Conservation (phyloP, 208 protist genomes). For the Leishmania major region DNA sequence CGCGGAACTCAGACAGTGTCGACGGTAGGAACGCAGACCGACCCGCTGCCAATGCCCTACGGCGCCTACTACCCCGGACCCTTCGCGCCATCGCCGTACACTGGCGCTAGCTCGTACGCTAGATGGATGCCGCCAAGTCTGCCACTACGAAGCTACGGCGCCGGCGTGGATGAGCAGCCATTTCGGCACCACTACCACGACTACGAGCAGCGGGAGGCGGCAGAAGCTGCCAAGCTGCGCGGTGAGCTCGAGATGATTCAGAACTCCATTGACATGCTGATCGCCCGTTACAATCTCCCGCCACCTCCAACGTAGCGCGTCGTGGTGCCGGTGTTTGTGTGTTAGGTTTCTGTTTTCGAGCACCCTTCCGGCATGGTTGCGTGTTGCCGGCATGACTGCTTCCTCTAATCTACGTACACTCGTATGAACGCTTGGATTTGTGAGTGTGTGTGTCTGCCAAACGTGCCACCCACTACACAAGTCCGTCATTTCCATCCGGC, state of each 20-base stretch:
- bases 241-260: slow-evolving; percentile 80
- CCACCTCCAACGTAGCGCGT: slow-evolving; percentile 49
- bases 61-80: slow-evolving; percentile 21
- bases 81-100: slow-evolving; percentile 19
- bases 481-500: too few relatives aligned
- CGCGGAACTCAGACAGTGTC: slow-evolving; percentile 83
- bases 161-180: slow-evolving; percentile 38
- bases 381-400: neutral
- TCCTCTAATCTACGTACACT: neutral
- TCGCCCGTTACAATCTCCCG: slow-evolving; percentile 83
- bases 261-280: slow-evolving; percentile 84
- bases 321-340: neutral
- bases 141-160: slow-evolving; percentile 1
- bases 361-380: neutral
- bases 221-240: slow-evolving; percentile 37
- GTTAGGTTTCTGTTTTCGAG: neutral
- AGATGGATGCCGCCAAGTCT: slow-evolving; percentile 3
- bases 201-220: slow-evolving; percentile 25
- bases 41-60: slow-evolving; percentile 40
- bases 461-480: neutral
- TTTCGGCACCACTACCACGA: slow-evolving; percentile 40
- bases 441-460: neutral
- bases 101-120: neutral
- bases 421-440: neutral
- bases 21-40: slow-evolving; percentile 76